Percentiles rank a stretch among this genome's conserved stretches.
These are phyloP conservation scores for Hordeum marinum DNA, from an alignment of 176 grass and related monocot species.

Conservation along the genomic window DNA sequence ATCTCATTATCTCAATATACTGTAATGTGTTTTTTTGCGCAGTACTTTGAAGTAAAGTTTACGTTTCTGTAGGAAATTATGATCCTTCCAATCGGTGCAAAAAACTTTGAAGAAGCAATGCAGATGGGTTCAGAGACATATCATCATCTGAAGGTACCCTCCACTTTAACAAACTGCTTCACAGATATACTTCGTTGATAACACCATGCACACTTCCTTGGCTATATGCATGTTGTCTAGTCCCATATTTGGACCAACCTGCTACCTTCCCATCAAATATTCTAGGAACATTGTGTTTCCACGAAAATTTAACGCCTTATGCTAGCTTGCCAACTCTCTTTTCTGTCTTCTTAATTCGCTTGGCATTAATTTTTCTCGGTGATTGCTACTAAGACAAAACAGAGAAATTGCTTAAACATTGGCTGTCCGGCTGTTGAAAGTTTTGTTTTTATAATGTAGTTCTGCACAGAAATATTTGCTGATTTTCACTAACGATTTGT, in stretches of 20 bases:
- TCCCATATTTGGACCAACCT: constrained; percentile 3
- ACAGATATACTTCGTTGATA: neutral
- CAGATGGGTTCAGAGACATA: constrained; percentile 93
- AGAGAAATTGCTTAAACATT: neutral
- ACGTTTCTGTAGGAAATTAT: constrained; percentile 84
- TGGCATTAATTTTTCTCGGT: neutral
- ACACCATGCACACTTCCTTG: neutral
- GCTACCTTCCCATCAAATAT: neutral
- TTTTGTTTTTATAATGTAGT: neutral
- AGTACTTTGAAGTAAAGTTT: constrained; percentile 15
- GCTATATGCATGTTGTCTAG: neutral
- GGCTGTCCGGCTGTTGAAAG: neutral
- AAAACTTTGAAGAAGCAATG: constrained; percentile 88
- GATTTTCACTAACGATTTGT: neutral
- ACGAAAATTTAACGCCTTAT: neutral
- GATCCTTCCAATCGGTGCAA: constrained; percentile 86
- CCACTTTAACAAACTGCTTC: constrained; percentile 9
- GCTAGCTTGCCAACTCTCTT: neutral
- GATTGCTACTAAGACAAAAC: neutral
- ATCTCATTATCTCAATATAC: neutral
- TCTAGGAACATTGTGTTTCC: neutral
- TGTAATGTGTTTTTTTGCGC: neutral
- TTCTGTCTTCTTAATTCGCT: neutral
- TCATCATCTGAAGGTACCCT: constrained; percentile 90
- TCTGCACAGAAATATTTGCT: neutral